Evolutionary conservation across 306 rosid species (phyloP).

Genomic region (Carpinus viminea): DNA sequence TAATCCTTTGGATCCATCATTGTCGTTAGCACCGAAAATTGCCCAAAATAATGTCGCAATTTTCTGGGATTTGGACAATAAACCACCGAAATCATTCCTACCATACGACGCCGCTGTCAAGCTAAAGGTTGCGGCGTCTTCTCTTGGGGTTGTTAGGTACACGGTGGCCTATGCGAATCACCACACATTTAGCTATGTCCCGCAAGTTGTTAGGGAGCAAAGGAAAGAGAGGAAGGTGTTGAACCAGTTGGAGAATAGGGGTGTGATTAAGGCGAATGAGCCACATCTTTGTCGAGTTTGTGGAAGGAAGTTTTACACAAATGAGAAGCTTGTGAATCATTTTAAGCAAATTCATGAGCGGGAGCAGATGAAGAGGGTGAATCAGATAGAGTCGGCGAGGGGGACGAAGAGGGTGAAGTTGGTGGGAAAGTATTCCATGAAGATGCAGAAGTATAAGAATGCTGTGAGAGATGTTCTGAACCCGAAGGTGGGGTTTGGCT

Average conservation of each 20-base stretch:
- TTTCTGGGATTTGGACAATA: conserved; percentile 88
- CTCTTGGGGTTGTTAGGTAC: conserved; percentile 62
- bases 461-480: conserved; percentile 59
- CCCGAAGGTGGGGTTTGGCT: conserved; percentile 60
- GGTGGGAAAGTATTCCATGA: conserved; percentile 80
- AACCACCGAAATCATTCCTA: conserved; percentile 68
- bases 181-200: conserved; percentile 51
- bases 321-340: conserved; percentile 78
- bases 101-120: conserved; percentile 71
- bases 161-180: conserved; percentile 74
- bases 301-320: conserved; percentile 64
- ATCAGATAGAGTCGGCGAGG: conserved; percentile 67
- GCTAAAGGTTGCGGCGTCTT: conserved; percentile 65
- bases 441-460: conserved; percentile 79
- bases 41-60: conserved; percentile 53
- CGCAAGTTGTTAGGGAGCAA: conserved; percentile 48
- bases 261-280: conserved; percentile 51
- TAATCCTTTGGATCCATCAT: conserved; percentile 17
- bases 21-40: conserved; percentile 20
- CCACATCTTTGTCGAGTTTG: conserved; percentile 70
- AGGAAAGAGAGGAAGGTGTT: conserved; percentile 50
- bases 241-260: conserved; percentile 54
- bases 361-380: conserved; percentile 70
- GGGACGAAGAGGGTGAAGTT: conserved; percentile 73
- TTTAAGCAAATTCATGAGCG: conserved; percentile 73